Conservation (phyloP, 1,139 yeast species). For the Pichia sp. region DNA sequence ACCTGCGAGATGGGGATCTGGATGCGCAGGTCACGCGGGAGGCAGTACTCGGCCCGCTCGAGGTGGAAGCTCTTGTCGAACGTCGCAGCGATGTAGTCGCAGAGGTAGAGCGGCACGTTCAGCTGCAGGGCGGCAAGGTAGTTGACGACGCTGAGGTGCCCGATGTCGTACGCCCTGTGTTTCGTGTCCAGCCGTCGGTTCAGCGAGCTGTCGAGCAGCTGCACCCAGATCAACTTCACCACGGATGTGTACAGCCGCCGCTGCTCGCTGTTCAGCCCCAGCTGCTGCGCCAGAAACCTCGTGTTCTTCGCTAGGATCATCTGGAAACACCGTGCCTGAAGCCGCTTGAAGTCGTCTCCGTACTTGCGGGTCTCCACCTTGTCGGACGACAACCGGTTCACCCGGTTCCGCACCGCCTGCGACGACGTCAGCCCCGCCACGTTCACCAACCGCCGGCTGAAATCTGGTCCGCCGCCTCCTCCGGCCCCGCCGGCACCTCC, state of each 20-base stretch:
- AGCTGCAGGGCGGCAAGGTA: slow-evolving; percentile 20
- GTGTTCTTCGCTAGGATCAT: slow-evolving; percentile 19
- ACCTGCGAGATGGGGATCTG: slow-evolving; percentile 14
- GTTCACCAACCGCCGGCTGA: slow-evolving; percentile 50
- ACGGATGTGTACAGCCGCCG: slow-evolving; percentile 6
- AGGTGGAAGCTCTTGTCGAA: slow-evolving; percentile 11
- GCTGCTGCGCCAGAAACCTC: slow-evolving; percentile 11
- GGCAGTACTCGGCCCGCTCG: slow-evolving; percentile 17
- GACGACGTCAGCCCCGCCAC: slow-evolving; percentile 35
- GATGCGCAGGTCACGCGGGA: slow-evolving; percentile 16
- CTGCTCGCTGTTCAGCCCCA: slow-evolving; percentile 10
- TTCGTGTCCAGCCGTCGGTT: background rate
- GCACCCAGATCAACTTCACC: slow-evolving; percentile 27
- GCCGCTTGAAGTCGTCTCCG: slow-evolving; percentile 14
- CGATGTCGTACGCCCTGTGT: slow-evolving; percentile 1
- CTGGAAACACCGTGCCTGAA: slow-evolving; percentile 18
- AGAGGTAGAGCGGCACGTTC: slow-evolving; percentile 17
- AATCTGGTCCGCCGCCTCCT: slow-evolving; percentile 28
- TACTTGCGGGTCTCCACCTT: slow-evolving; percentile 26
- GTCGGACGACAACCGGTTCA: slow-evolving; percentile 16
- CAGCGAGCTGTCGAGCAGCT: slow-evolving; percentile 2
- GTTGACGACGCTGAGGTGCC: slow-evolving; percentile 12
- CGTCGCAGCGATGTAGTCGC: slow-evolving; percentile 17
- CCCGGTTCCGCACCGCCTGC: slow-evolving; percentile 26
- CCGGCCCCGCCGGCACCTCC: slow-evolving; percentile 21